phyloP scores from a whole-genome alignment of 306 rosid genomes.

The Fagus crenata region DNA sequence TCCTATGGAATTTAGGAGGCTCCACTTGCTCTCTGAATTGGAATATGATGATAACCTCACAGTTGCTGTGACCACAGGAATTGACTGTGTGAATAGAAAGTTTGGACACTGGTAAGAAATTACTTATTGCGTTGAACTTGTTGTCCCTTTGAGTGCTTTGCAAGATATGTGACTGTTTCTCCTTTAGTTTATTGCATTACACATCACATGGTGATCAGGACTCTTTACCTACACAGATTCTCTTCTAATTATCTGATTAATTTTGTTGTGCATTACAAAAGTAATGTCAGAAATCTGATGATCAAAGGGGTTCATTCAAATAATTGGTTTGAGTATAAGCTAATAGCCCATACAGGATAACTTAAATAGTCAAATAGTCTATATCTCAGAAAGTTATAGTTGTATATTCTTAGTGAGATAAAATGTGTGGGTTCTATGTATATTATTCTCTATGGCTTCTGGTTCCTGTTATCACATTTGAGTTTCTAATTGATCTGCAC shows the following conservation, averaged over 20 bases:
- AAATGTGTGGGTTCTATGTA: not conserved
- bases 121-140: not conserved
- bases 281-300: not conserved
- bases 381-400: not conserved
- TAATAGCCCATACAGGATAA: not conserved
- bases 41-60: constrained; percentile 47
- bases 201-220: constrained; percentile 1
- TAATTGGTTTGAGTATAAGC: not conserved
- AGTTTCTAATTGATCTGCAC: not conserved
- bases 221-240: not conserved
- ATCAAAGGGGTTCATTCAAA: not conserved
- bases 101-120: constrained; percentile 61
- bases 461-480: not conserved
- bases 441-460: not conserved
- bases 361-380: not conserved
- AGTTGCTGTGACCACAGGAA: constrained; percentile 31
- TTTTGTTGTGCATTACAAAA: not conserved
- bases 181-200: not conserved
- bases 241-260: not conserved
- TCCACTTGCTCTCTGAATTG: constrained; percentile 41
- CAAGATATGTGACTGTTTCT: no score
- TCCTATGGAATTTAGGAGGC: constrained; percentile 46
- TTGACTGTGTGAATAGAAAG: constrained; percentile 57
- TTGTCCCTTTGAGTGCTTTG: not conserved
- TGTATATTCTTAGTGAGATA: not conserved